These are phyloP conservation scores for Senecio squalidus DNA, from an alignment of 140 eudicot genomes.

Conservation along the genomic window DNA sequence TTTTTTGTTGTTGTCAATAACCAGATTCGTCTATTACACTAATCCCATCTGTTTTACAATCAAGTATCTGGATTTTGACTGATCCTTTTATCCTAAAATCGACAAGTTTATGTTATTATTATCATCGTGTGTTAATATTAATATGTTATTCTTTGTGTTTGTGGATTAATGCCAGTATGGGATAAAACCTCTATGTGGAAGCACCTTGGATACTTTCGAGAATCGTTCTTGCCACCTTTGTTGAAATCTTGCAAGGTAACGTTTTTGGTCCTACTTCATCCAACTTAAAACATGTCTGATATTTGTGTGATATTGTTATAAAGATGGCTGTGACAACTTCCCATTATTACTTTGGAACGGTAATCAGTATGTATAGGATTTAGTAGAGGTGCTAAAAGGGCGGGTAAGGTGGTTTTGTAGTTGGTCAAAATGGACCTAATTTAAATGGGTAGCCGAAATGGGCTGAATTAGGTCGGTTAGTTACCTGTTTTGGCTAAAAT, in stretches of 20 bases:
- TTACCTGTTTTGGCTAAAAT: no score
- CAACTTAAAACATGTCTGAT: background rate
- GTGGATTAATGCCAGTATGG: constrained; percentile 52
- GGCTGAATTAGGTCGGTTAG: no score
- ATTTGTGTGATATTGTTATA: background rate
- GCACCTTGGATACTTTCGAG: constrained; percentile 55
- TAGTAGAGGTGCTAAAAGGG: background rate
- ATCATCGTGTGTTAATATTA: background rate
- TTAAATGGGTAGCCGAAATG: no score
- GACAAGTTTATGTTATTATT: background rate
- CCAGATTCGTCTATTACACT: no score
- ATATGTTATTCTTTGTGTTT: background rate
- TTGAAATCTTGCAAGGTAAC: constrained; percentile 90
- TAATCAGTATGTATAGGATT: background rate
- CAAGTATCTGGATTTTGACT: no score
- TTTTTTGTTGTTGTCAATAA: no score
- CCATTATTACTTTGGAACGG: background rate
- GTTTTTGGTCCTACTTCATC: background rate
- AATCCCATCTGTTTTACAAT: no score
- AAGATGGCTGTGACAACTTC: background rate
- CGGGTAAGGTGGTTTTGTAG: background rate
- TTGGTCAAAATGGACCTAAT: background rate
- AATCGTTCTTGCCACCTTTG: constrained; percentile 87
- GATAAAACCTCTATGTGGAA: constrained; percentile 79
- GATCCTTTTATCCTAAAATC: background rate